Percentiles rank a stretch among this genome's conserved stretches.
Evolutionary conservation across 352 stramenopile genomes (phyloP).

Genomic region (Globisporangium recalcitrans): DNA sequence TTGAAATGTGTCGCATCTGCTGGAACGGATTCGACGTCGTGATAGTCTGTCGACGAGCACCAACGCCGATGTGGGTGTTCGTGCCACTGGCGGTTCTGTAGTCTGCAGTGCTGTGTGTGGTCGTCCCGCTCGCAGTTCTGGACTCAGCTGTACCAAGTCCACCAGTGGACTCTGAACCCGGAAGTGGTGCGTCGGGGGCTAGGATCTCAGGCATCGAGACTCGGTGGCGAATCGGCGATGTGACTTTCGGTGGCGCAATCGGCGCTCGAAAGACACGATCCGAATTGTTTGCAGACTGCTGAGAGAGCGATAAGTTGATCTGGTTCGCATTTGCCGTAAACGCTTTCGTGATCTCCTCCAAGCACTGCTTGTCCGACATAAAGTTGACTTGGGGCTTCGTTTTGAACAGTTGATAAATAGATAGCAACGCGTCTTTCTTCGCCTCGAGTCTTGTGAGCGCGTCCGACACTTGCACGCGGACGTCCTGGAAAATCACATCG

Average conservation of each 20-base stretch:
- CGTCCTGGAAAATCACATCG: constrained; percentile 66
- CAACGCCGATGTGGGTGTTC: constrained; percentile 19
- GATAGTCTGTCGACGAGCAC: constrained; percentile 30
- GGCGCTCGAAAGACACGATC: constrained; percentile 5
- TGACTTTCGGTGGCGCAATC: neutral
- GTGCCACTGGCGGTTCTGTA: constrained; percentile 21
- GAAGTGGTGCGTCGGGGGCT: neutral
- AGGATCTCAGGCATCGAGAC: constrained; percentile 19
- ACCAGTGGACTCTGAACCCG: neutral
- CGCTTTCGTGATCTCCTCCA: constrained; percentile 57
- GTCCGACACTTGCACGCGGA: constrained; percentile 60
- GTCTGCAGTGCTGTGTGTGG: neutral
- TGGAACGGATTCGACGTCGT: constrained; percentile 20
- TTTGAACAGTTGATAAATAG: constrained; percentile 65
- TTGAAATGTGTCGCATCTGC: constrained; percentile 6
- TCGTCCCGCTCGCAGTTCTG: constrained; percentile 21
- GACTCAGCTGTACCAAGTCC: neutral
- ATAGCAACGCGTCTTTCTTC: constrained; percentile 57
- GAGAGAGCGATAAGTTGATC: constrained; percentile 10
- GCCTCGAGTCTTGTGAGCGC: constrained; percentile 53
- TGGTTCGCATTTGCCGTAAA: constrained; percentile 42
- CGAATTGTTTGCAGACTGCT: constrained; percentile 10
- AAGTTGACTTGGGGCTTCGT: constrained; percentile 63
- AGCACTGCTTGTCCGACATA: constrained; percentile 53
- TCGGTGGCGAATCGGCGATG: constrained; percentile 14